A percentile compares a stretch with the other conserved stretches of the same genome.
Evolutionary conservation across 2,329 filamentous ascomycete genomes (phyloP).

Genomic region (Pseudopithomyces chartarum): DNA sequence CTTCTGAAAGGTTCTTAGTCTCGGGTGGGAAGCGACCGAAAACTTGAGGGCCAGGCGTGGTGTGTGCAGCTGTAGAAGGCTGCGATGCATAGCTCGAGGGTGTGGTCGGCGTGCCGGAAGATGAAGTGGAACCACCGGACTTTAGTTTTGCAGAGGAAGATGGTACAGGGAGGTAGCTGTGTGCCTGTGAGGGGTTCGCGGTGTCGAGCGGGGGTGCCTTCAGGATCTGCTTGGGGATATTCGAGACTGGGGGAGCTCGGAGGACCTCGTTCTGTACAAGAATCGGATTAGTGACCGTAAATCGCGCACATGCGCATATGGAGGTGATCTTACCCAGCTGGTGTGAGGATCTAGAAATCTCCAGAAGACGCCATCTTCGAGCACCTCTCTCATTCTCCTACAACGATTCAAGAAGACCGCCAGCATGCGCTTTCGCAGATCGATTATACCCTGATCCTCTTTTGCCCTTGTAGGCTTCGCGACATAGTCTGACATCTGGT

Average conservation of each 20-base stretch:
- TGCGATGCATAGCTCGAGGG: constrained; percentile 56
- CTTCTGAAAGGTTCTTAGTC: constrained; percentile 75
- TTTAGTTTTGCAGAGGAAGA: constrained; percentile 85
- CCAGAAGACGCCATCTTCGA: constrained; percentile 96
- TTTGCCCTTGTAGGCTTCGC: constrained; percentile 98
- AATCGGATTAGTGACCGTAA: constrained; percentile 4
- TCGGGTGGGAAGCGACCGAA: constrained; percentile 84
- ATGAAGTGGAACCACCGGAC: constrained; percentile 51
- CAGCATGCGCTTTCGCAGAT: constrained; percentile 94
- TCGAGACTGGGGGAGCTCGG: constrained; percentile 85
- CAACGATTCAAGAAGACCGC: constrained; percentile 95
- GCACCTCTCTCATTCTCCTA: constrained; percentile 86
- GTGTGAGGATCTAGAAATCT: constrained; percentile 96
- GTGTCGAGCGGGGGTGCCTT: constrained; percentile 95
- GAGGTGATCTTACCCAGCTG: constrained; percentile 76
- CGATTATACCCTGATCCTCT: constrained; percentile 95
- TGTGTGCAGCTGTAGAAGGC: constrained; percentile 61
- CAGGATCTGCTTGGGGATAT: constrained; percentile 90
- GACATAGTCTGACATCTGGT: constrained; percentile 98
- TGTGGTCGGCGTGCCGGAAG: constrained; percentile 60
- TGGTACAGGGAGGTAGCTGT: constrained; percentile 86
- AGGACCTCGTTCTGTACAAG: constrained; percentile 81
- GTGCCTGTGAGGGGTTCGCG: constrained; percentile 86
- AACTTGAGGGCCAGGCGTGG: constrained; percentile 64
- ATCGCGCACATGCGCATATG: not conserved